Evolutionary conservation across 2,329 filamentous ascomycete species (phyloP), one percentile per base, ranked within the genome.

Genomic region (Colletotrichum melonis): DNA sequence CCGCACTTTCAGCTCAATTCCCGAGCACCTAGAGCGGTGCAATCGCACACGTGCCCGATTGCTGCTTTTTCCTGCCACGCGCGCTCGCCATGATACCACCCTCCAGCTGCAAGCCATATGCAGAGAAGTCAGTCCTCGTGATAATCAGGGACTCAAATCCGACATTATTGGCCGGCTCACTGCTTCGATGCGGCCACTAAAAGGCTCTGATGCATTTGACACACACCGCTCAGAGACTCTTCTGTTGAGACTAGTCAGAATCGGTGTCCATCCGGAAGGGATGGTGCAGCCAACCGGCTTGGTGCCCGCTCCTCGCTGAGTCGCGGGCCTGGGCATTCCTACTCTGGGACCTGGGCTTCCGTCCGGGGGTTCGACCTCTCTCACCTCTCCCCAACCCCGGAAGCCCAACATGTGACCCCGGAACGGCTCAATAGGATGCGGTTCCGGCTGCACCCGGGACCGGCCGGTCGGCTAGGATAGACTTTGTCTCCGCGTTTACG

Each of bases 101-200:
- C 54, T 67, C 52, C 65, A 38, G 24, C 56, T 74, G 73, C 73
- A 75, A 75, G 73, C 73, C 66, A 75, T 57, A 72, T 75, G 66
- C 65, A 75, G 57, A 64, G 24, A 46, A 28, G 70, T 24, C 24
- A 62, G 62, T 62, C 65, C 57, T 73, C 66, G 71, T 74, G 70
- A 74, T 66, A 59, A 59, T 19, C 57, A 67, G 35, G 19, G 52
- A 56, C 22, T 22, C 4, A 1, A 26, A 16, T 3, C 42, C n/a
- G 28, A 38, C 24, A 22, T 49, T 32, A 71, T 71, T 73, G 71
- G 71, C 2, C 35, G 26, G 12, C 11, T 42, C 11, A 7, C 9
- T 32, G 28, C 49, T 72, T 24, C 19, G 32, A 49, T 73, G 67
- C 71, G 71, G 67, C 71, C 71, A 62, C 71, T 73, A 73, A 70